Evolutionary conservation across 2,329 filamentous ascomycete species (phyloP), one percentile per base, ranked within the genome.

Genomic region (Xylariaceae sp.): DNA sequence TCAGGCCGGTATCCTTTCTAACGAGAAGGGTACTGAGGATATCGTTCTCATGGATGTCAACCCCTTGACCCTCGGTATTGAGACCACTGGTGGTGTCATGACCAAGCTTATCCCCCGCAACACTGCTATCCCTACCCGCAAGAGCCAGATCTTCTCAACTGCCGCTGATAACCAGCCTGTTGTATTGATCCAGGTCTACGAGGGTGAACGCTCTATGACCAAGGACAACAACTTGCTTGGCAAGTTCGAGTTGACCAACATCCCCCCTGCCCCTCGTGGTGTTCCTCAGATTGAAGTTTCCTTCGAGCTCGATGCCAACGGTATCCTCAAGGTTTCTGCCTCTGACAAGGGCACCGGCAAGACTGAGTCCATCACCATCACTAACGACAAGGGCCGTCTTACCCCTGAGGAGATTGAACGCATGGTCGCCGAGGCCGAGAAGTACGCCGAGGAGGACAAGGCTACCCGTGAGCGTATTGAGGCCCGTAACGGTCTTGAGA

Each of bases 361-460:
- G 85, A 86, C 85, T 65, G 92, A 99, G 83, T 92, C 89, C 65
- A 97, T 99, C 77, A 97, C 94, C 70, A 99, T 99, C 75, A 97
- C 89, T 80, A 97, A 99, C 81, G 94, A 99, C 81, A 97, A 97
- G 88, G 94, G 94, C 69, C 93, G 94, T 76, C 88, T 99, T 55
- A 92, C 89, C 71, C 88, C 89, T 73, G 94, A 99, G 70, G 94
- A 99, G 78, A 99, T 99, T 70, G 93, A 97, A 78, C 94, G 94
- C 77, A 99, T 99, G 94, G 92, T 99, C 66, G 87, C 88, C 69
- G 94, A 99, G 80, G 94, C 94, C 63, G 94, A 97, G 86, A 90
- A 97, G 81, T 97, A 92, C 76, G 94, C 94, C 74, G 94, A 99
- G 78, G 94, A 97, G 80, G 94, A 99, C 83, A 97, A 97, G 87